Conservation (phyloP, 805 yeast genomes). For the Wickerhamomyces rabaulensis region DNA sequence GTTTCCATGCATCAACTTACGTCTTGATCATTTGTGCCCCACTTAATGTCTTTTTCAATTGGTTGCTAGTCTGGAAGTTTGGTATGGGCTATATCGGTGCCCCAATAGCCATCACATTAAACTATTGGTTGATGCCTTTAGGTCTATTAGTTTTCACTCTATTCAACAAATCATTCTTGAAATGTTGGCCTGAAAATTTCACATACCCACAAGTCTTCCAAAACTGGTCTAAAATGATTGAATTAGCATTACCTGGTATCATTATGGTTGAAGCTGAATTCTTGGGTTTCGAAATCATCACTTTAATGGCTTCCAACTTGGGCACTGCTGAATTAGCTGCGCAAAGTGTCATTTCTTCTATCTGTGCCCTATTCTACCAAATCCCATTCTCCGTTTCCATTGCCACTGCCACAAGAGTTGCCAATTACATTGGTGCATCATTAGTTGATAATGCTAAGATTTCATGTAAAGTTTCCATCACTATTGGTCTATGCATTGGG, state of each 20-base stretch:
- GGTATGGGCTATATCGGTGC: slow-evolving; percentile 77
- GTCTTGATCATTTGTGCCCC: slow-evolving; percentile 63
- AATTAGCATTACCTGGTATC: slow-evolving; percentile 68
- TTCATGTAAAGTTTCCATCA: slow-evolving; percentile 38
- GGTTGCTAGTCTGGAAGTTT: slow-evolving; percentile 58
- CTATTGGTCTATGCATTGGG: slow-evolving; percentile 39
- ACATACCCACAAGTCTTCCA: slow-evolving; percentile 11
- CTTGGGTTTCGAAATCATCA: slow-evolving; percentile 66
- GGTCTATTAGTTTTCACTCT: slow-evolving; percentile 49
- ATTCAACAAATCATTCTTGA: slow-evolving; percentile 33
- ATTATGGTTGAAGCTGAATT: slow-evolving; percentile 76
- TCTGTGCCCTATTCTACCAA: slow-evolving; percentile 61
- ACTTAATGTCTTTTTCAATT: slow-evolving; percentile 53
- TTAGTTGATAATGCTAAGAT: slow-evolving; percentile 41
- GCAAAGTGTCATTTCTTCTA: slow-evolving; percentile 65
- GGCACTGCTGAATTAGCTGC: slow-evolving; percentile 70
- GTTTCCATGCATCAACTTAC: slow-evolving; percentile 79
- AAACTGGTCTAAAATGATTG: slow-evolving; percentile 55
- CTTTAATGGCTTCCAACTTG: slow-evolving; percentile 62
- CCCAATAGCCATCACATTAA: slow-evolving; percentile 61
- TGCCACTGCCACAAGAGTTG: slow-evolving; percentile 68
- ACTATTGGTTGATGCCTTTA: slow-evolving; percentile 58
- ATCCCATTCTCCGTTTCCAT: slow-evolving; percentile 73
- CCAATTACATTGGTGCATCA: slow-evolving; percentile 62
- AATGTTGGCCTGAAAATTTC: slow-evolving; percentile 25